Base-by-base conservation (phyloP, 2,329 filamentous ascomycete genomes). In the Sporothrix globosa region DNA sequence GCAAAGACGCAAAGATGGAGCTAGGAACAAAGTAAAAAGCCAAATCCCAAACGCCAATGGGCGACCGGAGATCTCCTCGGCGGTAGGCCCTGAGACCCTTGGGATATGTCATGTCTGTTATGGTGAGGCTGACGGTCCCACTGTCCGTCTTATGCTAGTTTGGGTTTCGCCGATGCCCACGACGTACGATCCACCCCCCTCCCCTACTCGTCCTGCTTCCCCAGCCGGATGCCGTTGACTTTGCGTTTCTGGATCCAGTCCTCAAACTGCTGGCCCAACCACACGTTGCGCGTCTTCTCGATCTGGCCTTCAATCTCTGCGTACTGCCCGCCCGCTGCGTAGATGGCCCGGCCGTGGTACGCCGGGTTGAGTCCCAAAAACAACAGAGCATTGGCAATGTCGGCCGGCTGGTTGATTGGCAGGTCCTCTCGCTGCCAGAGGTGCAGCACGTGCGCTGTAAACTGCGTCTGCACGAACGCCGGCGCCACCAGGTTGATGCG, bases 401-500 rank as follows among this genome's bases (percentile, higher is more conserved):
- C 77, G 19, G 77, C 76, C 0, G 80, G 77, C 0, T 79, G 80
- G 71, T 84, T 84, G 58, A 80, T 76, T 1, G 81, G 80, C 56
- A 84, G 75, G 0, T 80, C 79, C n/a, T 77, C 75, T n/a, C 77
- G 75, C 34, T 75, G 74, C 81, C 82, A 84, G 69, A 82, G 81
- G 1, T 79, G 77, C 14, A 76, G 76, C 0, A 82, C 80, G n/a
- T 84, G 80, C 56, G 80, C 77, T 6, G 82, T 84, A 1, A 81
- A 81, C 1, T 82, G 84, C 11, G 83, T 79, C 75, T 83, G 84
- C 56, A 69, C 68, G 30, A 69, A 69, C 17, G 68, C 56, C 27
- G 67, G 67, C 63, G 44, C 69, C 61, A 72, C 53, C 21, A 70
- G 58, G 39, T 72, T 70, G 24, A 70, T 63, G 27, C 70, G 70